These are phyloP conservation scores for Neonectria coccinea DNA, from an alignment of 2,329 filamentous ascomycete species.

Conservation along the genomic window DNA sequence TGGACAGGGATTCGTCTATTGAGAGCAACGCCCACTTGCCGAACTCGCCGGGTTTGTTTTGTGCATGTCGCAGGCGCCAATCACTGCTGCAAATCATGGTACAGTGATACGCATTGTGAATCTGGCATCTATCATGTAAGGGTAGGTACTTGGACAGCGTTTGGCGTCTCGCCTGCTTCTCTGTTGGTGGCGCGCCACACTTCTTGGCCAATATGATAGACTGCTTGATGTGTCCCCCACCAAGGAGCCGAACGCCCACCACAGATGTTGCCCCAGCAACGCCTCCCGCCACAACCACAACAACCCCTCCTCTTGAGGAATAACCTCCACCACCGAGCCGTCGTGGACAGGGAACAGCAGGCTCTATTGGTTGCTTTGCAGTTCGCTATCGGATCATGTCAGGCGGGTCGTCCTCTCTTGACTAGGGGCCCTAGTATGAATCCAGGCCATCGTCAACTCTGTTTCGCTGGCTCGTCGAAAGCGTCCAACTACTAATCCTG, in stretches of 20 bases:
- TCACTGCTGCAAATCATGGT: neutral
- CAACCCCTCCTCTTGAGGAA: slow-evolving; percentile 11
- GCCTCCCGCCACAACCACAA: slow-evolving; percentile 12
- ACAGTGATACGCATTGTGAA: neutral
- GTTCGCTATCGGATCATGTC: slow-evolving; percentile 18
- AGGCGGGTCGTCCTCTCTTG: slow-evolving; percentile 14
- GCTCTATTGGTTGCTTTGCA: slow-evolving; percentile 9
- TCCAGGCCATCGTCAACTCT: slow-evolving; percentile 13
- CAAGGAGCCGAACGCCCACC: neutral
- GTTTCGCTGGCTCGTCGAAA: slow-evolving; percentile 17
- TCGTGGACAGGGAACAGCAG: neutral
- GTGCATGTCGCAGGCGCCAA: neutral
- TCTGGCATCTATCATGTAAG: neutral
- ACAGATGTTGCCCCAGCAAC: slow-evolving; percentile 16
- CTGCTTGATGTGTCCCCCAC: neutral
- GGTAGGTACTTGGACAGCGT: neutral
- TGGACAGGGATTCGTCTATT: neutral
- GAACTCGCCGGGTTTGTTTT: neutral
- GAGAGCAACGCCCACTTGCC: neutral
- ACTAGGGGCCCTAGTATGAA: slow-evolving; percentile 17
- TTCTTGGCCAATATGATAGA: neutral
- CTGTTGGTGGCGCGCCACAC: slow-evolving; percentile 16
- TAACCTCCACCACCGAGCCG: slow-evolving; percentile 1
- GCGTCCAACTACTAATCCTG: slow-evolving; percentile 8
- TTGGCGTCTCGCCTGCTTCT: neutral